Base-by-base conservation (phyloP, 768 basidiomycete genomes). In the Suillus americanus region DNA sequence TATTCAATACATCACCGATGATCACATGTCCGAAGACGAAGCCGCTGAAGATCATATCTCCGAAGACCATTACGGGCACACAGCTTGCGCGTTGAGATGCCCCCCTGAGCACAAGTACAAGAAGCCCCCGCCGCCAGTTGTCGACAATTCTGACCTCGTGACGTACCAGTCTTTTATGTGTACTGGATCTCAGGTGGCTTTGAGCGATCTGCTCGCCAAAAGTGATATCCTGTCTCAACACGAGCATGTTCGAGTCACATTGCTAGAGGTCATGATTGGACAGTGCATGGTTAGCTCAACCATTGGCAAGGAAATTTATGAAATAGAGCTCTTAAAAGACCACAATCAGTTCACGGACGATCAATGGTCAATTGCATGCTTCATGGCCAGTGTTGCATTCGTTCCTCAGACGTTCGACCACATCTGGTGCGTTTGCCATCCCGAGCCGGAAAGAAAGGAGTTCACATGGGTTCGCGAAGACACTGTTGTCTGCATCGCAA, bases 381-480 rank as follows among this genome's bases (percentile, higher is more conserved):
- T 53, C 28, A 53, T 53, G 28, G 51, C 51, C 28, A 30, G 28
- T 18, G 3, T 53, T 18, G 4, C 28, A 1, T 30, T 53, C 18
- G 18, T 53, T 53, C 51, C 51, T 16, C 51, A 53, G 28, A 30
- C 28, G 5, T 30, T 53, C 18, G 18, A 53, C 9, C 1, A 30
- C 3, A 5, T 18, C 2, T 2, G 0, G 8, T 4, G 0, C 2
- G 9, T 30, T 28, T 10, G 1, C 16, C 28, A 53, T 18, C 28
- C 4, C 9, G 1, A 5, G 51, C 51, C 2, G 18, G 5, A 50
- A 25, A 48, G 46, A 50, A 25, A 25, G 18, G 59, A 63, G 40
- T 40, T 45, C 35, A 43, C 28, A 18, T 63, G 62, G 57, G 62
- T 63, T 33, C 62, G 25, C 25, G 38, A 35, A n/a, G 62, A 63